Evolutionary conservation across 768 basidiomycete genomes (phyloP), one percentile per base, ranked within the genome.

Genomic region (Lentinula detonsa): DNA sequence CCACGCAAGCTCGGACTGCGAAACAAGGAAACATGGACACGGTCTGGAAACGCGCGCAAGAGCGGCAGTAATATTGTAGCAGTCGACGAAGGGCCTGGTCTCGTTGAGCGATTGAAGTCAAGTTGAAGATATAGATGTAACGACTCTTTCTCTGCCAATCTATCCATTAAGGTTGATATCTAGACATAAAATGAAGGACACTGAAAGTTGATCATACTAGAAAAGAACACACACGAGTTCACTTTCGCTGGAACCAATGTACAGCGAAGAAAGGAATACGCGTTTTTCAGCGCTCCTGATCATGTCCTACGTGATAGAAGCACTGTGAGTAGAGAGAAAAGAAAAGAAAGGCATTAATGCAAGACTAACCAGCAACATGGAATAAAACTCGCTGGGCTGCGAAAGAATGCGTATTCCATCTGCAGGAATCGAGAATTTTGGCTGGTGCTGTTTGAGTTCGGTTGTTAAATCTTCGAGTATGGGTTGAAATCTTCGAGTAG

Each of bases 191-290:
- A 11, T 43, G 42, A 39, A 35, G 58, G 53, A 45, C 35, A 40
- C 43, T 4, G 48, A 13, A 43, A 40, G 15, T 64, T 61, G n/a
- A 23, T 59, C 7, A 61, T 42, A 52, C 31, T 58, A 52, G 52
- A 31, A 52, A n/a, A 6, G 16, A 28, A 39, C 53, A 78, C 89
- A 66, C 60, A 95, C 96, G 65, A 99, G 80, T 63, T 91, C 83
- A 8, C 75, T 74, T 71, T 97, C 93, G 55, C 85, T 81, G 10
- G 85, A 81, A 11, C 93, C 93, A 58, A 97, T 85, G 71, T 97
- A 97, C 10, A 97, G 75, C 1, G 92, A 92, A 0, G 96, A 97
- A 33, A 99, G 80, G 68, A 95, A 91, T 66, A 99, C 85, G 60
- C 95, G 84, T 54, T 77, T 73, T 60, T 85, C 83, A 0, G 96